Base-by-base conservation (phyloP, 2,329 filamentous ascomycete species). In the Botrytis elliptica region DNA sequence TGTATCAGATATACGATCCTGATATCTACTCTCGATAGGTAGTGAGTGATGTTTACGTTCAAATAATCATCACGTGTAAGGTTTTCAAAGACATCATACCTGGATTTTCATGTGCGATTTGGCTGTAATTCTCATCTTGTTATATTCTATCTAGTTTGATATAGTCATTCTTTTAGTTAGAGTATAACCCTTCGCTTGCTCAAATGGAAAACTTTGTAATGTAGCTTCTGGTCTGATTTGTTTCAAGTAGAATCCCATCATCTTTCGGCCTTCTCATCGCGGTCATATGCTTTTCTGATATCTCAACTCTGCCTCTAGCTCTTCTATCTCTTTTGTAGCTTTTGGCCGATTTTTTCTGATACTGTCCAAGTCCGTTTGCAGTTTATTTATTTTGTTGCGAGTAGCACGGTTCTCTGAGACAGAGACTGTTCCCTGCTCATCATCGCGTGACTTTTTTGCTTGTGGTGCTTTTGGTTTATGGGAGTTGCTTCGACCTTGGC, bases 321-420 rank as follows among this genome's bases (percentile, higher is more conserved):
- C 6, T 46, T 1, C 20, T 49, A 25, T 16, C 12, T 14, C 3
- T 42, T 14, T 14, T 42, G 40, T 20, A 22, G 20, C 1, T 9
- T 22, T 3, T 22, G 20, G 0, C 2, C 2, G 0, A 46, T 22
- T 3, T 22, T 10, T 6, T 1, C 22, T 46, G 20, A 3, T 4
- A 46, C 20, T 0, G 9, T 7, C 0, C 44, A 46, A 22, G 22
- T 10, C 0, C 0, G 3, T 9, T 9, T 22, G 8, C 44, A 22
- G 0, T 16, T 49, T 49, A 0, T 9, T 0, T 22, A 49, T 49
- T 22, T 4, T 0, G 8, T 49, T 49, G 20, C 44, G 44, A 49
- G 20, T 49, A 22, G 44, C 44, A 49, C 44, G 44, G 44, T 49
- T 49, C 44, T 49, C 44, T 46, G 44, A 3, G 44, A 8, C 7